A percentile compares a stretch with the other conserved stretches of the same genome.
These are phyloP conservation scores for Aegilops longissima DNA, from an alignment of 176 grass and related monocot species.

Conservation along the genomic window DNA sequence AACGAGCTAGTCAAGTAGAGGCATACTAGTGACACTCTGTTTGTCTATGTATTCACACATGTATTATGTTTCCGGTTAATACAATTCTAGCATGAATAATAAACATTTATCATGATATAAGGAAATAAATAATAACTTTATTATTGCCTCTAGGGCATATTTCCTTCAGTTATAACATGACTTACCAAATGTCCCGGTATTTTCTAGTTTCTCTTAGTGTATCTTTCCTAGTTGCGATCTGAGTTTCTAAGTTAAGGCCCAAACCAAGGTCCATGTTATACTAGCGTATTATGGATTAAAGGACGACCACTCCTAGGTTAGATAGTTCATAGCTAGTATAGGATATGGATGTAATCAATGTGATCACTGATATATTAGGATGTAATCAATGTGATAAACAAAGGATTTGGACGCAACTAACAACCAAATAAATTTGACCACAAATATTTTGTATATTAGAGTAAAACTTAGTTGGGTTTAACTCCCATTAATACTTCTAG, in stretches of 20 bases:
- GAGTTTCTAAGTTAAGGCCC: background rate
- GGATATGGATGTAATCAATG: background rate
- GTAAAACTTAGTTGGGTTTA: background rate
- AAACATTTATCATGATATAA: too few species aligned
- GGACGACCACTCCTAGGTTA: background rate
- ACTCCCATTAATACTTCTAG: background rate
- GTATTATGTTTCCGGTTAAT: too few species aligned
- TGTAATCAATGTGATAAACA: background rate
- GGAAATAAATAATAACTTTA: too few species aligned
- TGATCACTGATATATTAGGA: too few species aligned
- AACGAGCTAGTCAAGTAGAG: too few species aligned
- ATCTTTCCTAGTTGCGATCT: background rate
- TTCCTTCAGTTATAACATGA: background rate
- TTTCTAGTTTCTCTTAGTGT: background rate
- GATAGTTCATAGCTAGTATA: background rate
- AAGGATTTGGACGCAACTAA: background rate
- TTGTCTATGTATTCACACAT: too few species aligned
- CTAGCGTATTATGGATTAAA: background rate
- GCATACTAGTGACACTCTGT: too few species aligned
- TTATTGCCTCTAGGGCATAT: too few species aligned
- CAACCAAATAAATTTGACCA: background rate
- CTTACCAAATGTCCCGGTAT: background rate
- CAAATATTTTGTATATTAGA: background rate
- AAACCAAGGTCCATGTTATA: background rate
- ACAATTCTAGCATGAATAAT: too few species aligned